Percentiles rank a stretch among this genome's conserved stretches.
Evolutionary conservation across 1,284 basidiomycete species (phyloP).

Genomic region (Termitomyces sp.): DNA sequence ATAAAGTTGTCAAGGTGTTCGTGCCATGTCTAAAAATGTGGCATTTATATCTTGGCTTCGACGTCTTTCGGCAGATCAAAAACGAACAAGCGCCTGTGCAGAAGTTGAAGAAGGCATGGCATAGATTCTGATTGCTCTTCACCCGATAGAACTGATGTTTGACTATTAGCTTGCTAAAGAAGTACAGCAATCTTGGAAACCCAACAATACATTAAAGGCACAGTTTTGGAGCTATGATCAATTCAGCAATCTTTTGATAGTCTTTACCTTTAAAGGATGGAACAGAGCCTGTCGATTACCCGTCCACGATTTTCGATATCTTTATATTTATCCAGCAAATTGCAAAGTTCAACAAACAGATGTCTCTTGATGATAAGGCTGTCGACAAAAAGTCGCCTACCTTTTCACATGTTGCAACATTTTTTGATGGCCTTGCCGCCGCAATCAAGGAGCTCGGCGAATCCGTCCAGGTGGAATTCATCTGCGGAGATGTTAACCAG

Average conservation of each 20-base stretch:
- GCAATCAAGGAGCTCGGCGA: constrained; percentile 19
- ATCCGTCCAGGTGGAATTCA: constrained; percentile 20
- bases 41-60: constrained; percentile 20
- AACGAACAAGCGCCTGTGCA: background rate
- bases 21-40: constrained; percentile 18
- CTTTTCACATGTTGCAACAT: constrained; percentile 19
- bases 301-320: background rate
- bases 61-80: constrained; percentile 10
- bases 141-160: background rate
- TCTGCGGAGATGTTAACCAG: constrained; percentile 20
- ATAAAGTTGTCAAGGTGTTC: constrained; percentile 15
- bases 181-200: constrained; percentile 25
- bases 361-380: constrained; percentile 3
- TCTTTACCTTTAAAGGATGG: constrained; percentile 3
- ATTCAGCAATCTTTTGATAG: background rate
- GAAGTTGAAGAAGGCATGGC: constrained; percentile 4
- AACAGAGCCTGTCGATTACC: background rate
- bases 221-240: constrained; percentile 1
- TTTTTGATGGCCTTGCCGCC: constrained; percentile 20
- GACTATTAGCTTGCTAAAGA: constrained; percentile 15
- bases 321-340: constrained; percentile 15
- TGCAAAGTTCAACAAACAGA: constrained; percentile 18
- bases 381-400: constrained; percentile 19
- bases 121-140: background rate
- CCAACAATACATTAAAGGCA: constrained; percentile 27